Evolutionary conservation across 2,329 filamentous ascomycete genomes (phyloP).

Genomic region (Anthostomella pinea): DNA sequence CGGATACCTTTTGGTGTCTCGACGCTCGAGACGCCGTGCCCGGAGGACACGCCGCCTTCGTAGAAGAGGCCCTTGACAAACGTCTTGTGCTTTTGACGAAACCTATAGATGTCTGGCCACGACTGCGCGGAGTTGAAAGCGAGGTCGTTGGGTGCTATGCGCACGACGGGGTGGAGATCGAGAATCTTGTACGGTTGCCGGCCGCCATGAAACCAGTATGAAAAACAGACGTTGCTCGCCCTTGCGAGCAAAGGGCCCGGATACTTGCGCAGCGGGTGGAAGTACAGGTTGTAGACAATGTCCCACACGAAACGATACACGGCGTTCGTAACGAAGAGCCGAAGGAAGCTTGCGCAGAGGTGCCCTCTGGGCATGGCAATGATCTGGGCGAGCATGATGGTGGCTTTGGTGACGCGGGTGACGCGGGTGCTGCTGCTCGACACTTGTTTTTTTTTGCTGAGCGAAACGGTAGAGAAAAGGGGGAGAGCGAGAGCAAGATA

Average conservation of each 20-base stretch:
- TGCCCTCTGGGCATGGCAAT: no score
- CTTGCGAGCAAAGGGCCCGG: background rate
- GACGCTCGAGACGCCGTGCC: background rate
- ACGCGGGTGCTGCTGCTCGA: no score
- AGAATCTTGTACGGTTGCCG: constrained; percentile 10
- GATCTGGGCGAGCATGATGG: no score
- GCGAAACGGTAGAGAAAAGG: no score
- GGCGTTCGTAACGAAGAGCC: no score
- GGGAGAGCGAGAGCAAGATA: no score
- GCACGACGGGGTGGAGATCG: background rate
- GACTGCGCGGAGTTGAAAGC: background rate
- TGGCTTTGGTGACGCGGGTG: no score
- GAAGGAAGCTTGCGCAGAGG: no score
- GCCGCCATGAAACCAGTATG: constrained; percentile 11
- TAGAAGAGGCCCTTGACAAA: background rate
- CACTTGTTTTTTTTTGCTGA: no score
- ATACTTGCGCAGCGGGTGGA: background rate
- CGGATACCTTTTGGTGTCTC: constrained; percentile 4
- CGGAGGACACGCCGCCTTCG: background rate
- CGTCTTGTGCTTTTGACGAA: background rate
- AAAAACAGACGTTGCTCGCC: background rate
- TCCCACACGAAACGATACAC: background rate
- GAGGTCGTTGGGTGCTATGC: background rate
- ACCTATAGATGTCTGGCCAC: constrained; percentile 8
- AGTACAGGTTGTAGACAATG: background rate